Evolutionary conservation across 2,329 filamentous ascomycete species (phyloP).

Genomic region (Pleurostoma richardsiae): DNA sequence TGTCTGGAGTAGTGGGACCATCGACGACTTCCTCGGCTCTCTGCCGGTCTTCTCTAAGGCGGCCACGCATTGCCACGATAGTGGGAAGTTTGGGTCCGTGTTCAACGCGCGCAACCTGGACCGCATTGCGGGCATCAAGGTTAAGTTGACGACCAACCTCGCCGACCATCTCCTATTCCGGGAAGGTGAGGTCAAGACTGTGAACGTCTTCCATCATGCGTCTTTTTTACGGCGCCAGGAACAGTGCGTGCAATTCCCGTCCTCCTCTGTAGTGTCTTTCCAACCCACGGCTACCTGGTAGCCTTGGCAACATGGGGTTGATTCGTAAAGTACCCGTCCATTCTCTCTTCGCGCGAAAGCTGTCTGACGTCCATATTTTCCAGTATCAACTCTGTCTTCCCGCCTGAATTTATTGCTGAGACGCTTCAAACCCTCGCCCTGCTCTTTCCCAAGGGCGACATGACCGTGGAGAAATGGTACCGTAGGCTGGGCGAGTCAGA

Average conservation of each 20-base stretch:
- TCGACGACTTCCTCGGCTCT: neutral
- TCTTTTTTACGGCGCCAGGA: constrained; percentile 26
- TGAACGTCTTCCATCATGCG: constrained; percentile 33
- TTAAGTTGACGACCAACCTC: constrained; percentile 31
- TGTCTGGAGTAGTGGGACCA: neutral
- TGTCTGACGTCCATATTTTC: neutral
- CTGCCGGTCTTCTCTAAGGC: neutral
- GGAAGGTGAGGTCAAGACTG: constrained; percentile 26
- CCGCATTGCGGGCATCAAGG: constrained; percentile 27
- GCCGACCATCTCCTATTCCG: constrained; percentile 31
- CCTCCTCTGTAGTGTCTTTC: no score
- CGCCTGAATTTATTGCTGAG: constrained; percentile 25
- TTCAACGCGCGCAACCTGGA: constrained; percentile 17
- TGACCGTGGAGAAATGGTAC: constrained; percentile 2
- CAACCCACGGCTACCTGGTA: no score
- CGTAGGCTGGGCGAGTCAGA: constrained; percentile 7
- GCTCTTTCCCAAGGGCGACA: constrained; percentile 25
- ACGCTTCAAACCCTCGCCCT: constrained; percentile 29
- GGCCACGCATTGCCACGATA: constrained; percentile 1
- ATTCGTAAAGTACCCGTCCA: neutral
- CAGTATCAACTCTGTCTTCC: constrained; percentile 8
- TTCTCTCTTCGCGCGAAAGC: neutral
- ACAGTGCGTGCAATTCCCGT: constrained; percentile 3
- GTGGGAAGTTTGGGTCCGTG: constrained; percentile 11
- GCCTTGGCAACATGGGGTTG: neutral